These are phyloP conservation scores for Ascodesmis nigricans DNA, from an alignment of 495 filamentous ascomycete genomes.

Conservation along the genomic window DNA sequence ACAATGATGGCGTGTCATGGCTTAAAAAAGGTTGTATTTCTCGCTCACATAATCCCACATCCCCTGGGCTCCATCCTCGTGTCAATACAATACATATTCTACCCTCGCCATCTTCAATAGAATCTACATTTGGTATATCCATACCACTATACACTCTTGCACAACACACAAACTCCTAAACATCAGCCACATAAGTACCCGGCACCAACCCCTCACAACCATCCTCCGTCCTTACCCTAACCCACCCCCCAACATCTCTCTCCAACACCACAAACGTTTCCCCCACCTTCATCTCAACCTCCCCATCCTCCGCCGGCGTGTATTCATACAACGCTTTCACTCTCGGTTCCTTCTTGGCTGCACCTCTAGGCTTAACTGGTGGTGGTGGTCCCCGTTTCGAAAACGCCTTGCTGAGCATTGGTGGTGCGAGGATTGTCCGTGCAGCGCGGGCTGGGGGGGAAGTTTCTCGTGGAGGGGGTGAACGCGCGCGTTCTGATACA, in stretches of 20 bases:
- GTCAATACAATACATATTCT: no score
- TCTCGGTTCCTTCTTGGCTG: conserved; percentile 30
- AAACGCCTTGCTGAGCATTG: background rate
- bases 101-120: no score
- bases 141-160: no score
- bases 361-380: conserved; percentile 2
- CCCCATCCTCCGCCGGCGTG: conserved; percentile 53
- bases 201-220: conserved; percentile 75
- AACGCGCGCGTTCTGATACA: background rate
- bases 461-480: conserved; percentile 8
- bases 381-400: conserved; percentile 4
- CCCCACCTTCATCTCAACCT: conserved; percentile 58
- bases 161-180: no score
- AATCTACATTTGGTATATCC: no score
- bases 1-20: no score
- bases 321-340: conserved; percentile 59
- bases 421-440: background rate
- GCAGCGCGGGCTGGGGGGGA: background rate
- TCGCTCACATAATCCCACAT: no score
- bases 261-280: conserved; percentile 58
- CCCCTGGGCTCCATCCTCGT: no score
- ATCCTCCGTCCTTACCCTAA: conserved; percentile 45
- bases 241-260: conserved; percentile 86
- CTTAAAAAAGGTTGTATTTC: no score
- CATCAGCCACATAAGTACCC: conserved; percentile 47